Evolutionary conservation across 495 filamentous ascomycete genomes (phyloP), one percentile per base, ranked within the genome.

Genomic region (Penicillium ucsense): DNA sequence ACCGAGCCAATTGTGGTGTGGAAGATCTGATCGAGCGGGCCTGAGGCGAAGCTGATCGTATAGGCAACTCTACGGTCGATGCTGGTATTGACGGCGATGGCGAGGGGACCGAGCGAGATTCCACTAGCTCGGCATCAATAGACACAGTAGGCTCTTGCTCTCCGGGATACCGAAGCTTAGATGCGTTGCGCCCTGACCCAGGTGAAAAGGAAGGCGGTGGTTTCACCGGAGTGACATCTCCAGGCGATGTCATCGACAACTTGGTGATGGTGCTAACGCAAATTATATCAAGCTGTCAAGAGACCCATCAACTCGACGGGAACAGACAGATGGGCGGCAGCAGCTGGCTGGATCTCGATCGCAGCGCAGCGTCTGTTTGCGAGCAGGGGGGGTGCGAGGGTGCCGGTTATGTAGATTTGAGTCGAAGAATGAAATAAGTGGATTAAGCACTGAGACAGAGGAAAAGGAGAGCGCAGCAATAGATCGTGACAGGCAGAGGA

Each of bases 21-120:
- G 81, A 83, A 31, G 72, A 77, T 35, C 81, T 75, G 48, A 80
- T 64, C 68, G 62, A 80, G 66, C 65, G 82, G 74, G 60, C 83
- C 65, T 53, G 76, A 69, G 54, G 79, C 67, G 59, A 82, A 59
- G 54, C 59, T 44, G 68, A 60, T 35, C 69, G 60, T 39, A 67
- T 64, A 11, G 68, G 66, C 38, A 71, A 56, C 29, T 71, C 68
- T 35, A 62, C 47, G 28, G 60, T 65, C 28, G 63, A 54, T 38
- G 60, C 43, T 20, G 68, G 60, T 11, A 71, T 60, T 34, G 64
- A 60, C 36, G 68, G 57, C 39, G 66, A 59, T 6, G 64, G 66
- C 10, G 80, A 80, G 5, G 79, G 71, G 47, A 70, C 77, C 31
- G 75, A 71, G 33, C 64, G 65, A 36, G 76, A 59, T 41, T 77